Conservation (phyloP, 2,329 filamentous ascomycete genomes). For the Bipolaris bicolor region DNA sequence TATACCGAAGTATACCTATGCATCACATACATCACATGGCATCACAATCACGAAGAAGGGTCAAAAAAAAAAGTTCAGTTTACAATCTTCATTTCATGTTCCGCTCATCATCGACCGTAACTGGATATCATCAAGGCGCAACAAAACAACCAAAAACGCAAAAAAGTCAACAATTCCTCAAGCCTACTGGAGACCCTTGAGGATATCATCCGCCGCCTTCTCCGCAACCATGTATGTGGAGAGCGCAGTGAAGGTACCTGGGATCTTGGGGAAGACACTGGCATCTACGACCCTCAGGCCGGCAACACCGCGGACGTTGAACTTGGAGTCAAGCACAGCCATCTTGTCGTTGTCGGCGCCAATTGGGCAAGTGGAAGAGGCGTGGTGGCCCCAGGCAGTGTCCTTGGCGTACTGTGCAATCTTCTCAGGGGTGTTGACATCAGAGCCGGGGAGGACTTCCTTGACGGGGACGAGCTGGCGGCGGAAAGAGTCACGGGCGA, state of each 20-base stretch:
- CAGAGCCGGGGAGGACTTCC: conserved; percentile 57
- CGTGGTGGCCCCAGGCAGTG: conserved; percentile 58
- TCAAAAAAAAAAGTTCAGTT: too few relatives aligned
- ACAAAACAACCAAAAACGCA: background rate
- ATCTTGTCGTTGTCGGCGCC: conserved; percentile 55
- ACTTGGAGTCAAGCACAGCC: conserved; percentile 61
- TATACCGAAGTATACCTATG: background rate
- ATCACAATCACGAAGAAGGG: too few relatives aligned
- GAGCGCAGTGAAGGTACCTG: conserved; percentile 60
- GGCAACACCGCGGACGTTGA: conserved; percentile 59
- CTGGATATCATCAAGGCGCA: background rate
- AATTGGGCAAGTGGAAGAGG: conserved; percentile 64
- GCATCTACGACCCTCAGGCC: conserved; percentile 57
- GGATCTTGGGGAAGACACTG: conserved; percentile 43
- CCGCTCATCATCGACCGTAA: background rate
- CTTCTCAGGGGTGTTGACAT: conserved; percentile 48
- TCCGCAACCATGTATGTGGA: conserved; percentile 65
- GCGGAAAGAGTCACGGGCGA: conserved; percentile 55
- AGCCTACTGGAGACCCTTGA: conserved; percentile 19
- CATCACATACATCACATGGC: too few relatives aligned
- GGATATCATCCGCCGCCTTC: conserved; percentile 68
- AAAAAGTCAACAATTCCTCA: background rate
- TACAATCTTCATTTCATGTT: background rate
- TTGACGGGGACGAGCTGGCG: conserved; percentile 44
- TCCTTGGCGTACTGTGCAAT: conserved; percentile 40